A percentile compares a stretch with the other conserved stretches of the same genome.
Evolutionary conservation across 768 basidiomycete genomes (phyloP).

Genomic region (Tricholoma terreum): DNA sequence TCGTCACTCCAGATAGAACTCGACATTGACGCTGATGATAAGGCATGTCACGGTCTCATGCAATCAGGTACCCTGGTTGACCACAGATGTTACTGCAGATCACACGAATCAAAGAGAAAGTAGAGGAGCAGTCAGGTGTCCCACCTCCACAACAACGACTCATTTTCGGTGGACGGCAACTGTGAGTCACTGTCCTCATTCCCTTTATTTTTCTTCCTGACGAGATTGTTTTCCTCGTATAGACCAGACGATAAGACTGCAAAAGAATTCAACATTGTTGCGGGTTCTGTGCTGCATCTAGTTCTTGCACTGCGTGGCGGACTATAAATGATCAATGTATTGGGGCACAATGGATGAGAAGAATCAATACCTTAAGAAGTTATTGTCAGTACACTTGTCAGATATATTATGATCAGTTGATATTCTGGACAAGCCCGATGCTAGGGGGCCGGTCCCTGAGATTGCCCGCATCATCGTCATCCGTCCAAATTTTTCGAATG

Average conservation of each 20-base stretch:
- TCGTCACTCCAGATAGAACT: slow-evolving; percentile 72
- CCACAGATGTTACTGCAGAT: slow-evolving; percentile 51
- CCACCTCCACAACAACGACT: slow-evolving; percentile 94
- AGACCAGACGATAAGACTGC: slow-evolving; percentile 94
- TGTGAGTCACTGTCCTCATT: slow-evolving; percentile 45
- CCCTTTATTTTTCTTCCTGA: neutral
- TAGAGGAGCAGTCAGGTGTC: slow-evolving; percentile 97
- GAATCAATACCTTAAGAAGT: slow-evolving; percentile 7
- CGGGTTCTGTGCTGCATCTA: slow-evolving; percentile 88
- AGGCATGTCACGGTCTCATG: slow-evolving; percentile 44
- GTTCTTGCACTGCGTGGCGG: slow-evolving; percentile 96
- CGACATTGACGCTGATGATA: slow-evolving; percentile 88
- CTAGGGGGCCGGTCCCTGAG: neutral
- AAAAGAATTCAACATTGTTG: slow-evolving; percentile 75
- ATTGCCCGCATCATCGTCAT: neutral
- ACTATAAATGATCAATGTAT: slow-evolving; percentile 33
- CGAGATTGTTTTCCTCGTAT: slow-evolving; percentile 1
- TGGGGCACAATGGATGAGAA: slow-evolving; percentile 6
- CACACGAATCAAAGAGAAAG: slow-evolving; percentile 92
- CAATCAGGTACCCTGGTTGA: neutral
- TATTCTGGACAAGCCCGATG: neutral
- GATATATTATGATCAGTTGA: slow-evolving; percentile 3
- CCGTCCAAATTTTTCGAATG: too few relatives aligned
- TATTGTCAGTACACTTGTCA: slow-evolving; percentile 1
- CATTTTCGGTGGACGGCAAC: slow-evolving; percentile 90